Evolutionary conservation across 805 yeast genomes (phyloP).

Genomic region (Priceomyces medius): DNA sequence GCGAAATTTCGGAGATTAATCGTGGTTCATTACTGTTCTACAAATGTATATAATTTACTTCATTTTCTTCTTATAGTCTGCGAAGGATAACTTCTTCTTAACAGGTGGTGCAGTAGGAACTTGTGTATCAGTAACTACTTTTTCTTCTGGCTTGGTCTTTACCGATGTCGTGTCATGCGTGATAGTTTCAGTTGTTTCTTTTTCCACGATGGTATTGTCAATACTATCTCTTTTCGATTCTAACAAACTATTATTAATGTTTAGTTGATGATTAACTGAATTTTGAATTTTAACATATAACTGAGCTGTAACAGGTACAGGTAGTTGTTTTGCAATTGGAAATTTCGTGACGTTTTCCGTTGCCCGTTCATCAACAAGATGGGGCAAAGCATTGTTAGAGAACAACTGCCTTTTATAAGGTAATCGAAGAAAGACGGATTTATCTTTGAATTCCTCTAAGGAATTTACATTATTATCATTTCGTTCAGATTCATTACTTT

Average conservation of each 20-base stretch:
- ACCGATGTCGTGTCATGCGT: not conserved
- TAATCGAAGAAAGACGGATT: constrained; percentile 15
- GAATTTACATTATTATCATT: constrained; percentile 6
- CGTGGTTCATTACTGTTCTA: too few relatives aligned
- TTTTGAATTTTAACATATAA: constrained; percentile 18
- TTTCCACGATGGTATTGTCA: not conserved
- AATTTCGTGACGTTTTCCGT: constrained; percentile 2
- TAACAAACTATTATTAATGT: not conserved
- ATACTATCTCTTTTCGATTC: not conserved
- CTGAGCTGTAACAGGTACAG: constrained; percentile 26
- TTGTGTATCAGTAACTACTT: not conserved
- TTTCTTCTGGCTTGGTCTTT: not conserved
- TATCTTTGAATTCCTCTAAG: constrained; percentile 2
- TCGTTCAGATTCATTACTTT: not conserved
- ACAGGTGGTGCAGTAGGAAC: constrained; percentile 23
- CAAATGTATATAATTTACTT: too few relatives aligned
- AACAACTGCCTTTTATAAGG: constrained; percentile 27
- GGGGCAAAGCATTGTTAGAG: constrained; percentile 12
- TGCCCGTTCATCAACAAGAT: constrained; percentile 4
- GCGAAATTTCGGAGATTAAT: not conserved
- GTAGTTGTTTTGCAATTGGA: constrained; percentile 8
- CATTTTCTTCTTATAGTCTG: constrained; percentile 68
- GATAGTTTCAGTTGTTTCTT: not conserved
- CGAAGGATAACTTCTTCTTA: constrained; percentile 60
- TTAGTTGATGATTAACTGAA: constrained; percentile 4